Base-by-base conservation (phyloP, 805 yeast genomes). In the Dipodascus albidus region DNA sequence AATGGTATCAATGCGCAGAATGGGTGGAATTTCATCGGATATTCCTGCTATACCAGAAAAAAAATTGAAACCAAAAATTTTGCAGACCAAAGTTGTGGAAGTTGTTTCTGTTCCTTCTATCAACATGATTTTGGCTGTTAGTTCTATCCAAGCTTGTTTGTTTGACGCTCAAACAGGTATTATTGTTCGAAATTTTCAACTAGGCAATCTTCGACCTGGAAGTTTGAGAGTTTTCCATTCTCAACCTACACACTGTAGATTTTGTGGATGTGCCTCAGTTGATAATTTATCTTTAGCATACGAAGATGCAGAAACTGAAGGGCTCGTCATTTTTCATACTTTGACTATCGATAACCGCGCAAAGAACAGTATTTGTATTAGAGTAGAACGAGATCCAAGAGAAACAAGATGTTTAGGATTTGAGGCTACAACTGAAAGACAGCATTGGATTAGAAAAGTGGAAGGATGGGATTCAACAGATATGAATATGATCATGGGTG, bases 381-480 rank as follows among this genome's bases (percentile, higher is more conserved):
- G 96, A 67, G 95, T 86, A 42, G 96, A 88, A 67, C 83, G 96
- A 77, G 96, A 88, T 67, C 87, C 91, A 1, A 77, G 95, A 61
- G 96, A 88, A 68, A 86, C 87, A 41, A 79, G 96, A 71, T 88
- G 96, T 69, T 74, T 85, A 44, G 96, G 96, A 23, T 85, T 88
- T 64, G 87, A 82, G 52, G 79, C 84, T 1, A 87, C 81, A 4
- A 73, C 76, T 19, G 95, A 87, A 62, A 80, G 79, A 51, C 83
- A 79, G 55, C 79, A 81, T 65, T 82, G 87, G 80, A 71, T 81
- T 47, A 74, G 76, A 24, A 69, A 77, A 54, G 81, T 85, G n/a
- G 86, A 81, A 61, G 79, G 82, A 19, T 87, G 96, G 96, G 82
- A 84, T 58, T 67, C 80, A 9, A 85, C 90, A 0, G 95, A 85